phyloP scores from a whole-genome alignment of 23 red algal species.

The Gracilaria caudata region DNA sequence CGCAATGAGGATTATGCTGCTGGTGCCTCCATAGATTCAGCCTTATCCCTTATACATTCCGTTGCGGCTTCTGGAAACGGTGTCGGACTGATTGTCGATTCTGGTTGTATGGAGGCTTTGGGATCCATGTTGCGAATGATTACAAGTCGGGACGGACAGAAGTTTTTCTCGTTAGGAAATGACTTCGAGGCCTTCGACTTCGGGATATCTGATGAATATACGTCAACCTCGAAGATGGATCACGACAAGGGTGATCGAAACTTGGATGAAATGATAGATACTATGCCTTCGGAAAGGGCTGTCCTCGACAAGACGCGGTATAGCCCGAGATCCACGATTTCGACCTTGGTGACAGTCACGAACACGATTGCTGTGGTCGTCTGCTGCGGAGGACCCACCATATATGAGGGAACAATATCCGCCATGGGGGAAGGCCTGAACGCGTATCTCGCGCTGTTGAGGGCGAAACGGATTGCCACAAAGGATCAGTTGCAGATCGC shows the following conservation, averaged over 20 bases:
- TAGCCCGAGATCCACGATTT: conserved; percentile 6
- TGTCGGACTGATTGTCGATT: conserved; percentile 33
- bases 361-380: conserved; percentile 28
- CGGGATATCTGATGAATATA: not conserved
- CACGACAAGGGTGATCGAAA: not conserved
- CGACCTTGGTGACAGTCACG: conserved; percentile 13
- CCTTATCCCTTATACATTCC: conserved; percentile 47
- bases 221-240: not conserved
- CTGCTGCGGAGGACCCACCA: conserved; percentile 19
- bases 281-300: not conserved
- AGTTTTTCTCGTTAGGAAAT: not conserved
- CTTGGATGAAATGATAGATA: not conserved
- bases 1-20: conserved; percentile 25
- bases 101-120: conserved; percentile 45
- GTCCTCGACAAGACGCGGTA: conserved; percentile 1
- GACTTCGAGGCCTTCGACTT: not conserved
- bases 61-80: conserved; percentile 50
- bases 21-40: conserved; percentile 29
- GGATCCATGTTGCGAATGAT: conserved; percentile 23
- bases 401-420: conserved; percentile 6
- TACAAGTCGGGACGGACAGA: conserved; percentile 21
- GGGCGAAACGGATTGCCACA: not conserved
- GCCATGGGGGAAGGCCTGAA: conserved; percentile 22
- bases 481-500: conserved; percentile 37
- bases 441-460: conserved; percentile 25